Evolutionary conservation across 208 protist species (phyloP).

Genomic region (Porcisia deanei): DNA sequence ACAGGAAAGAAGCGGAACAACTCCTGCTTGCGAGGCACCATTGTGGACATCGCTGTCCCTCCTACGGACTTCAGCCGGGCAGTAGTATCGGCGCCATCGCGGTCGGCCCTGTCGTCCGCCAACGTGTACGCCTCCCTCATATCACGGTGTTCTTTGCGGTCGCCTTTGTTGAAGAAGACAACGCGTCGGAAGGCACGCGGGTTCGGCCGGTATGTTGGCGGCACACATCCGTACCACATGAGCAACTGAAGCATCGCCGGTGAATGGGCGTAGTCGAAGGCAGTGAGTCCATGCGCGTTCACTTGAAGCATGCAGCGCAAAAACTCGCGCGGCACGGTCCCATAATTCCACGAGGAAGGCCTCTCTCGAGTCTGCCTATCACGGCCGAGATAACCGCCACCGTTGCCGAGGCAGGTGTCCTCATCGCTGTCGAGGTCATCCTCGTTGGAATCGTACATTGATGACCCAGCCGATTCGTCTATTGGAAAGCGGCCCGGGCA

Average conservation of each 20-base stretch:
- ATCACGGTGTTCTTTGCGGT: not conserved
- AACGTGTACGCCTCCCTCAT: not conserved
- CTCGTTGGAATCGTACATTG: not conserved
- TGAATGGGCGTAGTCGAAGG: constrained; percentile 82
- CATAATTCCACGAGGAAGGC: not conserved
- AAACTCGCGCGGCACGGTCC: constrained; percentile 38
- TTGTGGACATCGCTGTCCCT: not conserved
- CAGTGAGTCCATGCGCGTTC: constrained; percentile 73
- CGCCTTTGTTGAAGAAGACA: not conserved
- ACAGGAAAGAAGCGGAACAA: constrained; percentile 45
- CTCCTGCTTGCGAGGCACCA: not conserved
- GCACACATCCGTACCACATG: constrained; percentile 76
- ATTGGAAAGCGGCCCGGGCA: constrained; percentile 37
- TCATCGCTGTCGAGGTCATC: not conserved
- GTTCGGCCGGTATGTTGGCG: constrained; percentile 78
- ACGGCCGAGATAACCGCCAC: not conserved
- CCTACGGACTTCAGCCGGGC: not conserved
- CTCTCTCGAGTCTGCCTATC: not conserved
- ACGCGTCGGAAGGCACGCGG: constrained; percentile 35
- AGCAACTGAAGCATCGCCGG: constrained; percentile 73
- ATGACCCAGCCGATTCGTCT: not conserved
- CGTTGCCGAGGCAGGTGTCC: not conserved
- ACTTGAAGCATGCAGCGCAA: constrained; percentile 68
- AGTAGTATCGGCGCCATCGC: not conserved
- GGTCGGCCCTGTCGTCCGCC: not conserved